Base-by-base conservation (phyloP, 139 green algal genomes). In the Gonium pectorale region DNA sequence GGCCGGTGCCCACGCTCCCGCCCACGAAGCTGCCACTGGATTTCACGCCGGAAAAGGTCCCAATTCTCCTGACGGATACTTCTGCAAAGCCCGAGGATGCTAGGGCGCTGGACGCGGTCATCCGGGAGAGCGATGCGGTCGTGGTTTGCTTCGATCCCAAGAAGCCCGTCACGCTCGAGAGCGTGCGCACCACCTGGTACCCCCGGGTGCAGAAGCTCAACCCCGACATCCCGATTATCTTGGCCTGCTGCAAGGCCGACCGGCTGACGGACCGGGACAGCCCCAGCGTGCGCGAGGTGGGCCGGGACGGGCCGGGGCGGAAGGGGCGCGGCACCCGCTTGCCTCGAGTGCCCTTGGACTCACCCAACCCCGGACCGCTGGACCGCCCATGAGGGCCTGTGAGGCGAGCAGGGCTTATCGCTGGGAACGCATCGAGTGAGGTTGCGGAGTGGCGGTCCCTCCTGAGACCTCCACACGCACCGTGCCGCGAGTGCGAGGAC, bases 51-150 rank as follows among this genome's bases (percentile, higher is more conserved):
- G 94, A 97, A 52, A 79, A 75, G 8, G 88, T 97, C 43, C 90
- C 96, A 0, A 89, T 98, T 24, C 52, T 95, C 27, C 83, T 98
- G 3, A 93, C 92, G 8, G 96, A 98, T 90, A 98, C 94, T 8
- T 94, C 86, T 15, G 94, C 91, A 44, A 85, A 89, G 31, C 89
- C 89, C 4, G 95, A 98, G 78, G 95, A 97, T 84, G 88, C 81
- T 22, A 73, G 87, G 63, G 77, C 82, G 21, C 31, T 92, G 54
- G 92, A 97, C 54, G 35, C 83, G 44, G 88, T 91, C 19, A 89
- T 92, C 59, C 74, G 83, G 63, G 49, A 93, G 54, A 91, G 95
- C 6, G 91, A 96, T 51, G 96, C 92, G 2, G 91, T 98, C 21
- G 91, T 98, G 11, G 73, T 98, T 24, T 91, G 87, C 68, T 97